Base-by-base conservation (phyloP, 768 basidiomycete genomes). In the Mycena albidolilacea region DNA sequence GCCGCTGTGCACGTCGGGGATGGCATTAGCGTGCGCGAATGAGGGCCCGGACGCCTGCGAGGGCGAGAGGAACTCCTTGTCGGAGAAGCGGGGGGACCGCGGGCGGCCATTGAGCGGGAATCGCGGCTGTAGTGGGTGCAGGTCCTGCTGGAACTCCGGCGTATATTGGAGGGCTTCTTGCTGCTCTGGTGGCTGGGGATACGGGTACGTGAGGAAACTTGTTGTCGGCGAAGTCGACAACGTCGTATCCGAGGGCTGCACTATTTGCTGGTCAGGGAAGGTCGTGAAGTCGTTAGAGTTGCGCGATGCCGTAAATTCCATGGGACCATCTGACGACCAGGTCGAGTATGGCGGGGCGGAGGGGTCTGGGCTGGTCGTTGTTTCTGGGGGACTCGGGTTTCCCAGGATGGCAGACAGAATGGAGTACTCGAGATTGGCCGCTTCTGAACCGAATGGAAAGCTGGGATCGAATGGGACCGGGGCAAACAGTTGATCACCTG, bases 341-440 rank as follows among this genome's bases (percentile, higher is more conserved):
- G 84, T 77, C 38, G 86, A 75, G 79, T 85, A 87, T 11, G 83
- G 77, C 39, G 84, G 79, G 76, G 85, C 65, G 52, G 87, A 55
- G 85, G 84, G 21, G 86, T 85, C n/a, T 83, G 84, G 46, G 83
- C 64, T 78, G 9, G 55, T 79, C 1, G 80, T 80, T 4, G 86
- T 85, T 38, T 88, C 86, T 55, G 87, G 80, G 8, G 87, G 90
- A 79, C 91, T 92, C 43, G 92, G 89, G 76, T 91, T 94, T 48
- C 95, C 96, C 62, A 99, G 88, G 79, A 99, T 97, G 30, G 93
- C 91, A 59, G 95, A 95, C 7, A 99, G 90, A 76, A 98, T 97
- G 60, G 95, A 95, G 82, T 98, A 99, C 80, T 99, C 97, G 73
- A 96, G 86, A 80, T 97, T 97, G 30, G 96, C 96, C 10, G 95